These are phyloP conservation scores for Pyropia yezoensis DNA, from an alignment of 23 red algal species.

Conservation along the genomic window DNA sequence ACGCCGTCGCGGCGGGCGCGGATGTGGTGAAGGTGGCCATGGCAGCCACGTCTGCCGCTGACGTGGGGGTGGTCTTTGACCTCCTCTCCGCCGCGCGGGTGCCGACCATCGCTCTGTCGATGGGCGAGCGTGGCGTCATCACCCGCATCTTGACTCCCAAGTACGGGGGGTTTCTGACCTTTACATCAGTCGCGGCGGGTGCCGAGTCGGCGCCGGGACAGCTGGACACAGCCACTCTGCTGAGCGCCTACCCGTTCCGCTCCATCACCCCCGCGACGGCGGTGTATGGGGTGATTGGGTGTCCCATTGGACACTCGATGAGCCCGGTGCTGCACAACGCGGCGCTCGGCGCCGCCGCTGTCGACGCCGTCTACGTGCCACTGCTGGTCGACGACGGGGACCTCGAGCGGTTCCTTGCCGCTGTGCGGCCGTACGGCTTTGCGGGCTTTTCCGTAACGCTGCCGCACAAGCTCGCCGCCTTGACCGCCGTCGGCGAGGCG, in stretches of 20 bases:
- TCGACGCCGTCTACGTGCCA: constrained; percentile 64
- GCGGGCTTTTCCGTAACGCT: constrained; percentile 80
- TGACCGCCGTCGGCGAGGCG: constrained; percentile 60
- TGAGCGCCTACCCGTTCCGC: constrained; percentile 58
- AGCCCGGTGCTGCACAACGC: constrained; percentile 80
- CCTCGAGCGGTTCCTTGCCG: constrained; percentile 34
- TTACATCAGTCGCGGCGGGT: constrained; percentile 40
- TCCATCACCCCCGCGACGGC: constrained; percentile 24
- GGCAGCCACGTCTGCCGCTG: constrained; percentile 30
- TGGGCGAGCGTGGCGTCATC: constrained; percentile 64
- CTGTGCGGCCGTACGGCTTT: constrained; percentile 43
- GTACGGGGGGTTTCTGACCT: constrained; percentile 78
- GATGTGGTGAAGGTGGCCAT: constrained; percentile 86
- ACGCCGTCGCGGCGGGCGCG: constrained; percentile 38
- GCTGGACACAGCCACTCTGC: constrained; percentile 27
- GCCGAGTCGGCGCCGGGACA: constrained; percentile 79
- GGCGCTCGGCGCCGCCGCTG: constrained; percentile 21
- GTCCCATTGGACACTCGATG: constrained; percentile 72
- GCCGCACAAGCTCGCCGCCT: constrained; percentile 69
- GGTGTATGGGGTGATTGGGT: constrained; percentile 85
- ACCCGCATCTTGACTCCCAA: constrained; percentile 59
- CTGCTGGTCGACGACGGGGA: constrained; percentile 48
- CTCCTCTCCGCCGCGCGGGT: constrained; percentile 16
- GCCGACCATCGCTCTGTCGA: constrained; percentile 64
- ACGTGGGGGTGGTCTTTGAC: constrained; percentile 42